Percentiles rank a stretch among this genome's conserved stretches.
These are phyloP conservation scores for Senecio squalidus DNA, from an alignment of 140 eudicot species.

Conservation along the genomic window DNA sequence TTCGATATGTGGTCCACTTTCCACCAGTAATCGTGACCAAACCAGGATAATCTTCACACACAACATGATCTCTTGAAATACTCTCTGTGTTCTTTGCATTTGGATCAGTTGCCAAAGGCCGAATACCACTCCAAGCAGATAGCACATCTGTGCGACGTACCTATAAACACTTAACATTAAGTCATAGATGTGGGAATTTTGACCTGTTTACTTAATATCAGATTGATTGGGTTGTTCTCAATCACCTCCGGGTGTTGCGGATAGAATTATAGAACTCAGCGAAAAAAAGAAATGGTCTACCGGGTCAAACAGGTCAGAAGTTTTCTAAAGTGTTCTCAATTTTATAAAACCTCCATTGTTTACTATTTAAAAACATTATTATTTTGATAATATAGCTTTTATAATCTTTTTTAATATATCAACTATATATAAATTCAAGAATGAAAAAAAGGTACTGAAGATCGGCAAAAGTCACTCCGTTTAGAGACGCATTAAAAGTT, in stretches of 20 bases:
- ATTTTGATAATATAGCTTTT: no score
- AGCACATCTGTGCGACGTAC: constrained; percentile 88
- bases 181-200: not conserved
- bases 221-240: not conserved
- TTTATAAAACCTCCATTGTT: no score
- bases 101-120: constrained; percentile 93
- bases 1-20: constrained; percentile 98
- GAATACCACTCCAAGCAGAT: constrained; percentile 99
- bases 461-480: not conserved
- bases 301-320: not conserved
- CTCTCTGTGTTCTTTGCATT: constrained; percentile 87
- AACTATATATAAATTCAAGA: not conserved
- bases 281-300: not conserved
- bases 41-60: constrained; percentile 88
- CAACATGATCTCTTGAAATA: constrained; percentile 92
- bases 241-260: no score
- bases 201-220: not conserved
- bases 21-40: constrained; percentile 97
- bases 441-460: not conserved
- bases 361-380: no score
- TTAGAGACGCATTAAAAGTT: not conserved
- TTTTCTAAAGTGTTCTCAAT: no score
- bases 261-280: not conserved
- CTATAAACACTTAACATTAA: constrained; percentile 26
- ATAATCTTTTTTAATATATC: no score